A percentile compares a stretch with the other conserved stretches of the same genome.
Evolutionary conservation across 2,329 filamentous ascomycete species (phyloP).

Genomic region (Pyrenophora tritici-repentis): DNA sequence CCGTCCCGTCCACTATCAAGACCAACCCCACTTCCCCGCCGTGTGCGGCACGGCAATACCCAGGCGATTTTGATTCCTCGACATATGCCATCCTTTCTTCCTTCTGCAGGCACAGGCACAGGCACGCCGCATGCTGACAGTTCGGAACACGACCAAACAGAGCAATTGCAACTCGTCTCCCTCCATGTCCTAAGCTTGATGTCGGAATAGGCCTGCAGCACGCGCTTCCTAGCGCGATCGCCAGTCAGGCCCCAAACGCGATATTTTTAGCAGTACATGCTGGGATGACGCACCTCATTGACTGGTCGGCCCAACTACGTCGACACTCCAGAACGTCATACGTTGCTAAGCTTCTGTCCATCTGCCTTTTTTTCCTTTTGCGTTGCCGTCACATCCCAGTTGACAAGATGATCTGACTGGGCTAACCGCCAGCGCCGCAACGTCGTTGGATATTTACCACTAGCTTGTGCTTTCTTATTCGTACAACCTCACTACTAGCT

Average conservation of each 20-base stretch:
- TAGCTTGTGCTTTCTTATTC: slow-evolving; percentile 19
- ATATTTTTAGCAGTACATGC: slow-evolving; percentile 26
- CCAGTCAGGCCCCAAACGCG: slow-evolving; percentile 19
- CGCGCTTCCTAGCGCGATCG: slow-evolving; percentile 16
- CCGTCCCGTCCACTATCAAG: background rate
- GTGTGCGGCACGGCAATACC: slow-evolving; percentile 1
- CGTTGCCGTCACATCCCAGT: slow-evolving; percentile 2
- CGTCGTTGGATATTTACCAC: slow-evolving; percentile 1
- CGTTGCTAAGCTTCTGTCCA: slow-evolving; percentile 22
- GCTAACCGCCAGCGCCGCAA: slow-evolving; percentile 37
- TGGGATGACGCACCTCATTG: slow-evolving; percentile 22
- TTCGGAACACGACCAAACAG: slow-evolving; percentile 3
- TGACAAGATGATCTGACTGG: slow-evolving; percentile 37
- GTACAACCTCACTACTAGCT: slow-evolving; percentile 11
- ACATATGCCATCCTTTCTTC: background rate
- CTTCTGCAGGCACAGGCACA: background rate
- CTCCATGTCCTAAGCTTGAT: slow-evolving; percentile 15
- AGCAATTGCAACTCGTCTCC: background rate
- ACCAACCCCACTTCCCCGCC: slow-evolving; percentile 9
- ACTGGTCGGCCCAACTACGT: slow-evolving; percentile 7
- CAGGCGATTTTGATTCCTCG: slow-evolving; percentile 4
- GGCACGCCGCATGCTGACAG: background rate
- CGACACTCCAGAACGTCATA: slow-evolving; percentile 19
- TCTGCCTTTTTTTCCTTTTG: slow-evolving; percentile 5
- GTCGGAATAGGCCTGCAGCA: slow-evolving; percentile 25